Base-by-base conservation (phyloP, 192 early-diverging fungal genomes). In the Linnemannia schmuckeri region DNA sequence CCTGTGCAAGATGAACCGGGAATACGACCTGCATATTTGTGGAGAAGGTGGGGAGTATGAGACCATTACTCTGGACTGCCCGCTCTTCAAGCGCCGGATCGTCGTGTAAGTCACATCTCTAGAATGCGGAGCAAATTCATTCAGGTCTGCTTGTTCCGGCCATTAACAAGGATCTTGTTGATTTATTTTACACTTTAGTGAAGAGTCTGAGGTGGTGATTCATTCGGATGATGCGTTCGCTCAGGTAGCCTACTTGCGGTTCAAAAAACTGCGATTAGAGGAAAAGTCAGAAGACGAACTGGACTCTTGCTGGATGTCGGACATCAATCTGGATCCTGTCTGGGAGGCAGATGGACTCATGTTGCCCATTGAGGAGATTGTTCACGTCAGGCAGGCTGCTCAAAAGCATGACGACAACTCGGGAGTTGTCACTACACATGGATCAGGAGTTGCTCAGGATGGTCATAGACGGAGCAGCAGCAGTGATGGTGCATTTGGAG, bases 41-140 rank as follows among this genome's bases (percentile, higher is more conserved):
- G 98, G 98, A 44, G 98, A 99, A 89, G 98, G 98, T 74, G 98
- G 98, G 38, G 98, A 99, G 89, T 99, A 95, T 82, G 98, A 99
- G 81, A 96, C 97, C 7, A 92, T 99, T 72, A 97, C 96, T 0
- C 82, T 98, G 49, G 97, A 99, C 79, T 97, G 95, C 77, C 98
- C 98, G 5, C 78, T 99, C 38, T 99, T 98, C 82, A 94, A 94
- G 66, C 94, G 93, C 72, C 91, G 95, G 13, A 95, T 99, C 76
- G 90, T 96, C 6, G 74, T 97, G 96, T 95, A 90, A 91, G 94
- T 82, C 75, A 9, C 18, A 7, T 63, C 13, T 1, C 24, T 61
- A n/a, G 2, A 30, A 66, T 66, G 61, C 61, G 61, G 61, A 66
- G 61, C 61, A 66, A 66, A 66, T 66, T 66, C 30, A 4, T 1